Evolutionary conservation across 1,139 yeast species (phyloP), one percentile per base, ranked within the genome.

Genomic region (Yamadazyma atmosphaerica): DNA sequence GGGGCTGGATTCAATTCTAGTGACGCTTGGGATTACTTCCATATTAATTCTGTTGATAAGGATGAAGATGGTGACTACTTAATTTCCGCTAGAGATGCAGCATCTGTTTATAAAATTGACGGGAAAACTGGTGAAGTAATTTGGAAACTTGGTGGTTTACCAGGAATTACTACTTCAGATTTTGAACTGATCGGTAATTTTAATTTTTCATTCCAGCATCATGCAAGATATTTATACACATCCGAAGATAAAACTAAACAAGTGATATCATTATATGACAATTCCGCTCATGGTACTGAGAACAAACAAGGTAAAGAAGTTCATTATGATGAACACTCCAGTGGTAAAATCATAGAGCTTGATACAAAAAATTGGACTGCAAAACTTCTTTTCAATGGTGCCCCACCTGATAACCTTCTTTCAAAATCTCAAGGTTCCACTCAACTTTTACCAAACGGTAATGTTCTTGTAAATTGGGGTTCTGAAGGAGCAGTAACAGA

Each of bases 21-120:
- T 37, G 61, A 58, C 42, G 71, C 72, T 4, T 67, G 70, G 68
- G 73, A 67, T 43, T 67, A 61, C 43, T 63, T 67, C 56, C 73
- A 67, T 42, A 63, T 66, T 42, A 67, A 67, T 39, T 65, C 72
- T 1, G 67, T 66, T 25, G 71, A 65, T 39, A 67, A 67, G 41
- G 69, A 66, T 45, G 58, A 49, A 11, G 45, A 61, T 32, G 72
- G 71, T 11, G 60, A 65, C 43, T 67, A 63, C 44, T 40, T 66
- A 21, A 34, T 67, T 14, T 63, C 69, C 2, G 64, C 70, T 3
- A 56, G 73, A 46, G 60, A 65, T 46, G 54, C 60, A 30, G 60
- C 70, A 16, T 49, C 71, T 4, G 40, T 65, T 19, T 66, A 62
- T 45, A 65, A 66, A 38, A 47, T 66, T 29, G 51, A 57, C 45